A percentile compares a stretch with the other conserved stretches of the same genome.
phyloP scores from a whole-genome alignment of 2,329 filamentous ascomycete genomes.

The Pseudogymnoascus sp. region DNA sequence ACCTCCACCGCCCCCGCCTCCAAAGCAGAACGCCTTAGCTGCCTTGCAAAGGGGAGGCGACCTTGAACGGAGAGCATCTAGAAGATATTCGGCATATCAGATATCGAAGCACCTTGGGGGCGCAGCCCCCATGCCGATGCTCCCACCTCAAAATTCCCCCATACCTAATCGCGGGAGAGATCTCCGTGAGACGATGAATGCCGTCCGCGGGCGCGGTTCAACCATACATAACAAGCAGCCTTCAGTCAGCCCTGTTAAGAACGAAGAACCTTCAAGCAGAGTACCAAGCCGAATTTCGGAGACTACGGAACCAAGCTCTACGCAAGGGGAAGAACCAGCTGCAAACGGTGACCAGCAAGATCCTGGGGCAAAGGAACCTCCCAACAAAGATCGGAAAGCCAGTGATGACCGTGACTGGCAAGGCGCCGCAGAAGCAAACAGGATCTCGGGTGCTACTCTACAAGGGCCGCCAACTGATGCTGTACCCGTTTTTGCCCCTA shows the following conservation, averaged over 20 bases:
- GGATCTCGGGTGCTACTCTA: conserved; percentile 47
- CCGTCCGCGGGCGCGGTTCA: conserved; percentile 54
- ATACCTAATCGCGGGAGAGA: conserved; percentile 81
- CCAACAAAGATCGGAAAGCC: conserved; percentile 38
- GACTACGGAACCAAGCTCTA: conserved; percentile 21
- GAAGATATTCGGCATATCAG: conserved; percentile 92
- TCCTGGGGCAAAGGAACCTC: conserved; percentile 45
- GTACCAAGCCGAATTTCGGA: conserved; percentile 57
- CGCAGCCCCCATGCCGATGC: conserved; percentile 78
- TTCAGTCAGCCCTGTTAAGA: conserved; percentile 36
- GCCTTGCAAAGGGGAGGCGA: conserved; percentile 88
- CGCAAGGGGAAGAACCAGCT: conserved; percentile 29
- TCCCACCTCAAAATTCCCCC: conserved; percentile 75
- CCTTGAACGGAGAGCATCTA: conserved; percentile 82
- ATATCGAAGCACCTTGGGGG: conserved; percentile 88
- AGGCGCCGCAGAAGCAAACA: background rate
- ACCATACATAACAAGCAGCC: conserved; percentile 40
- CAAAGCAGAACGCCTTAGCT: conserved; percentile 79
- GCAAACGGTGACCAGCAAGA: conserved; percentile 29
- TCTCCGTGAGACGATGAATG: conserved; percentile 75
- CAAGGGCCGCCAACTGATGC: conserved; percentile 49
- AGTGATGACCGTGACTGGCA: background rate
- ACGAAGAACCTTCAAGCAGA: conserved; percentile 57
- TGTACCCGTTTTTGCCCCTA: conserved; percentile 31
- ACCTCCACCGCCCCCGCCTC: conserved; percentile 65